phyloP scores from a whole-genome alignment of 2,329 filamentous ascomycete genomes.

The Paecilomyces sp. region DNA sequence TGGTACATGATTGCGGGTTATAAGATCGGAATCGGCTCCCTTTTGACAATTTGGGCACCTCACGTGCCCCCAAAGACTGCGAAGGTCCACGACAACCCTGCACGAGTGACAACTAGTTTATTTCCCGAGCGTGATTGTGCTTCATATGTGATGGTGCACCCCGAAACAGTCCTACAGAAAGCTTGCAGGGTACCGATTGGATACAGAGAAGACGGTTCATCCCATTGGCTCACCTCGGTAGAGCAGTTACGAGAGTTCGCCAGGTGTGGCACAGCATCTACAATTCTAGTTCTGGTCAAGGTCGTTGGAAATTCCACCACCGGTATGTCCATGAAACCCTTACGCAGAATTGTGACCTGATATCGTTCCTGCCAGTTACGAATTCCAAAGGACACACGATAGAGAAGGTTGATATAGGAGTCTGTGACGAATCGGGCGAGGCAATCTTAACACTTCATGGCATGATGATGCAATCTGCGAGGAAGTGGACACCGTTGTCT shows the following conservation, averaged over 20 bases:
- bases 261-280: conserved; percentile 34
- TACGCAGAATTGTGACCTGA: background rate
- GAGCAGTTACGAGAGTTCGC: conserved; percentile 38
- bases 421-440: conserved; percentile 45
- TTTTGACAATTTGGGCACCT: conserved; percentile 46
- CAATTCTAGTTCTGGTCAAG: conserved; percentile 45
- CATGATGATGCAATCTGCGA: conserved; percentile 27
- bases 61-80: conserved; percentile 32
- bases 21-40: conserved; percentile 17
- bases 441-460: conserved; percentile 42
- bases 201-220: conserved; percentile 21
- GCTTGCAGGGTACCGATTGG: conserved; percentile 37
- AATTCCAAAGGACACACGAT: conserved; percentile 36
- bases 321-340: conserved; percentile 20
- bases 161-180: conserved; percentile 30
- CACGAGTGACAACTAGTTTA: conserved; percentile 42
- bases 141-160: conserved; percentile 41
- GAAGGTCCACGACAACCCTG: conserved; percentile 7
- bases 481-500: conserved; percentile 28
- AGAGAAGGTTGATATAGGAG: conserved; percentile 35
- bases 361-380: conserved; percentile 27
- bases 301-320: conserved; percentile 41
- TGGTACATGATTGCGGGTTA: conserved; percentile 18
- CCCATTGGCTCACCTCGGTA: conserved; percentile 42
- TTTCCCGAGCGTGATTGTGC: conserved; percentile 47